phyloP scores from a whole-genome alignment of 2,329 filamentous ascomycete species.

The Pezicula radicicola region DNA sequence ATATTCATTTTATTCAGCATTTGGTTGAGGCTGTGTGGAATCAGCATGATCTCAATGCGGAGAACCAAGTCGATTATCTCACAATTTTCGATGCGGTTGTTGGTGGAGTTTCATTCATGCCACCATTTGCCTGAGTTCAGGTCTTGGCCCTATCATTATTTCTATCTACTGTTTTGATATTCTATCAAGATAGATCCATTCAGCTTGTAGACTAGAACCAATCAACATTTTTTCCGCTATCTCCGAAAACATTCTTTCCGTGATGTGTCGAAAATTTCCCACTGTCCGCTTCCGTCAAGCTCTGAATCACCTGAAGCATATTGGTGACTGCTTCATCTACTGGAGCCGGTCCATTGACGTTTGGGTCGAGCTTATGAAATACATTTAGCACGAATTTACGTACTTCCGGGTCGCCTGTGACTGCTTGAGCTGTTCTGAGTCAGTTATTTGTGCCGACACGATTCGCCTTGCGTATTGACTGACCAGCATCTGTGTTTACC shows the following conservation, averaged over 20 bases:
- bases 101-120: background rate
- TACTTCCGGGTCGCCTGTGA: background rate
- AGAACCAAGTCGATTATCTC: background rate
- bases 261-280: background rate
- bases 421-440: background rate
- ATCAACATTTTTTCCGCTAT: background rate
- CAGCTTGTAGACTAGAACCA: background rate
- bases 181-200: background rate
- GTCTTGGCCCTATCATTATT: background rate
- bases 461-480: background rate
- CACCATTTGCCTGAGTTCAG: slow-evolving; percentile 1
- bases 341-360: background rate
- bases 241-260: background rate
- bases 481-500: slow-evolving; percentile 4
- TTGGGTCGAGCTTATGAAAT: background rate
- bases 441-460: background rate
- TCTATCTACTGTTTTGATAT: background rate
- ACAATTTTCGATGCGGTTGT: slow-evolving; percentile 1
- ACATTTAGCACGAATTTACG: background rate
- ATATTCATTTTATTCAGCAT: background rate
- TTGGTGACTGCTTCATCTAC: background rate
- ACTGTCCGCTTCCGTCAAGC: background rate
- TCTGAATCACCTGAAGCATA: background rate
- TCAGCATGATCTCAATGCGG: background rate
- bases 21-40: slow-evolving; percentile 2